These are phyloP conservation scores for Hordeum marinum DNA, from an alignment of 176 grass and related monocot genomes.

Conservation along the genomic window DNA sequence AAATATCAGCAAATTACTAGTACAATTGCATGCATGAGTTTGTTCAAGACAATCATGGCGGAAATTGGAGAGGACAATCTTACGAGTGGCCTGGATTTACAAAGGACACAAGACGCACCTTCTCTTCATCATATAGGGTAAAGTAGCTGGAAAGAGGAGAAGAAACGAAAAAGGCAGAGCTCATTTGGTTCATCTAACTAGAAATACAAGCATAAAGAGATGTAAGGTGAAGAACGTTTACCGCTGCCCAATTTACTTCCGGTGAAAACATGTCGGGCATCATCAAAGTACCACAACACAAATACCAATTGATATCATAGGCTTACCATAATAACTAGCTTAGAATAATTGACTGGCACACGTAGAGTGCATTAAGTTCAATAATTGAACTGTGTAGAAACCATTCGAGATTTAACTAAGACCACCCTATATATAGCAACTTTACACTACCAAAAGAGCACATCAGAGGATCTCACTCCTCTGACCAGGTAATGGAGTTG, in stretches of 20 bases:
- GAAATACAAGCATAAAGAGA: not conserved
- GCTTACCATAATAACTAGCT: not conserved
- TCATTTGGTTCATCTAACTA: not conserved
- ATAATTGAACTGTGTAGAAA: not conserved
- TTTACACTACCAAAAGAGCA: not conserved
- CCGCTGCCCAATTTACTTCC: not conserved
- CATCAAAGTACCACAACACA: too few relatives aligned
- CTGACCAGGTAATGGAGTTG: not conserved
- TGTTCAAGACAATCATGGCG: too few relatives aligned
- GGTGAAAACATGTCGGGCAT: too few relatives aligned
- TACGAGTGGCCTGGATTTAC: too few relatives aligned
- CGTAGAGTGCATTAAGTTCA: not conserved
- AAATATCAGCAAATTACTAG: too few relatives aligned
- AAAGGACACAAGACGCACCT: not conserved
- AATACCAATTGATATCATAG: too few relatives aligned
- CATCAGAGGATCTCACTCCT: not conserved
- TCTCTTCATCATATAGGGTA: not conserved
- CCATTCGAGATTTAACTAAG: not conserved
- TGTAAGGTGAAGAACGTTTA: not conserved
- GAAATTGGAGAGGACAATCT: too few relatives aligned
- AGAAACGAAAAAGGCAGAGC: not conserved
- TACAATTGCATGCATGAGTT: too few relatives aligned
- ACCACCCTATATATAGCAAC: not conserved
- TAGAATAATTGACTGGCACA: not conserved
- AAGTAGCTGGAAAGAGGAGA: not conserved